These are phyloP conservation scores for Emmonsiellopsis sp. DNA, from an alignment of 2,329 filamentous ascomycete genomes.

Conservation along the genomic window DNA sequence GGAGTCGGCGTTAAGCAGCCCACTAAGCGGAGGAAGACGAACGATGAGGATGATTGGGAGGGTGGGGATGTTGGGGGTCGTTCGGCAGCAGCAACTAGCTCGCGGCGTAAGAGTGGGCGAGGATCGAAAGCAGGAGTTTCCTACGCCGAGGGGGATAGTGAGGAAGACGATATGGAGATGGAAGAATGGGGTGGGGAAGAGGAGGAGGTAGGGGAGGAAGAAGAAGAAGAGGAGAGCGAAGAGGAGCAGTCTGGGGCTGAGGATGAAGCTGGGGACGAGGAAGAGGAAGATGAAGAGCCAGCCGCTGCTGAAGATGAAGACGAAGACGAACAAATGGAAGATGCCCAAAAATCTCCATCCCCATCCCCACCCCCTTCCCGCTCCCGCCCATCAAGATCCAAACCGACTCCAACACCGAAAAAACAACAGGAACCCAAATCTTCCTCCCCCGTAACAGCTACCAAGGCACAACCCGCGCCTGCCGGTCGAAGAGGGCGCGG, in stretches of 20 bases:
- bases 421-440: not conserved
- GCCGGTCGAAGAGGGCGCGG: not conserved
- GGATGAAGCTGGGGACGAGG: constrained; percentile 14
- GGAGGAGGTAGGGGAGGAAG: constrained; percentile 21
- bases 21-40: constrained; percentile 28
- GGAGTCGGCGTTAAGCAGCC: constrained; percentile 20
- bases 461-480: not conserved
- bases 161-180: constrained; percentile 37
- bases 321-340: not conserved
- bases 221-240: constrained; percentile 16
- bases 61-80: constrained; percentile 34
- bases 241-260: constrained; percentile 8
- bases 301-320: constrained; percentile 5
- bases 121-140: constrained; percentile 28
- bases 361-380: not conserved
- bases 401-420: not conserved
- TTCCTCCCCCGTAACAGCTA: not conserved
- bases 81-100: constrained; percentile 24
- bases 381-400: not conserved
- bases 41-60: constrained; percentile 31
- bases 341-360: not conserved
- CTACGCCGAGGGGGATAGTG: constrained; percentile 37
- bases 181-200: constrained; percentile 26
- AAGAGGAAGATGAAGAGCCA: constrained; percentile 2
- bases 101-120: constrained; percentile 33